phyloP scores from a whole-genome alignment of 805 yeast genomes.

The Wickerhamomyces xylosicus region DNA sequence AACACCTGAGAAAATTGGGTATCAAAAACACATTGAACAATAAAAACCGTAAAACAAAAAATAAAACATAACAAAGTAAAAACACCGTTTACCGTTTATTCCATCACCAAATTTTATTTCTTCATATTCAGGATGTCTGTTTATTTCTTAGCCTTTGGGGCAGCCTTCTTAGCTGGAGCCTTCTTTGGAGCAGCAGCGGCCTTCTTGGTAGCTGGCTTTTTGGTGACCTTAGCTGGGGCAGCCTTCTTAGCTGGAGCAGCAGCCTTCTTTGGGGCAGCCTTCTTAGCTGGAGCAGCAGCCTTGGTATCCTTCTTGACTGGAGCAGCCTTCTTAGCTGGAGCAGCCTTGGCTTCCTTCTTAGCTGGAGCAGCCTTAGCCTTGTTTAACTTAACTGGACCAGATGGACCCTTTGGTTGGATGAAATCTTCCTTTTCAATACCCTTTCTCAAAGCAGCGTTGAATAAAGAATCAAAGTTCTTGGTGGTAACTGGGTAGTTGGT shows the following conservation, averaged over 20 bases:
- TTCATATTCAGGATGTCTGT: not conserved
- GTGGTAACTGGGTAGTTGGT: constrained; percentile 48
- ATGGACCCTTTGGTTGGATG: constrained; percentile 80
- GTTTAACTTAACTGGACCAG: constrained; percentile 69
- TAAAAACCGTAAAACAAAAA: not conserved
- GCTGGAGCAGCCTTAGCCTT: constrained; percentile 17
- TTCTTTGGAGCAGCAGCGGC: constrained; percentile 18
- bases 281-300: constrained; percentile 19
- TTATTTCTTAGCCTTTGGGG: constrained; percentile 8
- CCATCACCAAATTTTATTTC: not conserved
- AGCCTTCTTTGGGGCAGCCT: constrained; percentile 18
- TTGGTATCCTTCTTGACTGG: constrained; percentile 20
- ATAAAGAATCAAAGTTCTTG: constrained; percentile 61
- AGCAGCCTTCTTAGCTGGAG: constrained; percentile 20
- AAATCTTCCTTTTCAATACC: constrained; percentile 75
- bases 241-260: constrained; percentile 20
- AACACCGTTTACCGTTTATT: not conserved
- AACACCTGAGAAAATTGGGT: too few relatives aligned
- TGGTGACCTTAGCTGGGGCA: constrained; percentile 18
- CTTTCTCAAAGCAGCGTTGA: constrained; percentile 69
- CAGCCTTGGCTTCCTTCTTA: constrained; percentile 13
- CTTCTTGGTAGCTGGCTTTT: constrained; percentile 20
- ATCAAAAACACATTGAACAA: not conserved
- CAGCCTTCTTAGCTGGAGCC: constrained; percentile 13
- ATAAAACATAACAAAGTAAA: not conserved